Base-by-base conservation (phyloP, 352 stramenopile genomes). In the Plasmopara muralis region DNA sequence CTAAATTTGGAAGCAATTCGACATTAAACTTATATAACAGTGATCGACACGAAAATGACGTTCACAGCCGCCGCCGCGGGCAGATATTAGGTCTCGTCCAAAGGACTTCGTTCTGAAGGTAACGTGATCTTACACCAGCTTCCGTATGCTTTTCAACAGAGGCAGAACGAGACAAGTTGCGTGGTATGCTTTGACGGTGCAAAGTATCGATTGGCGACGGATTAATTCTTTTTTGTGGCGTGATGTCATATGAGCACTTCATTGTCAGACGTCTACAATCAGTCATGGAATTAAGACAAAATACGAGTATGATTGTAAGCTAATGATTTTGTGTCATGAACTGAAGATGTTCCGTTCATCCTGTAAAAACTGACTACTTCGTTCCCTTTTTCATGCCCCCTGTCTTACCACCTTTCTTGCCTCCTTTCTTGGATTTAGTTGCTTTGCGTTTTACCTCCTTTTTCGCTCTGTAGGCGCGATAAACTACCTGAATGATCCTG, bases 401-500 rank as follows among this genome's bases (percentile, higher is more conserved):
- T 30, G 66, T 70, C 57, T 91, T 91, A 48, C 78, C 82, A 41
- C 61, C 63, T 55, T 91, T 89, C 63, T 35, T 35, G 31, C 31
- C 31, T 35, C 7, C 31, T 35, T 88, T 91, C 34, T 64, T 60
- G 1, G 66, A 63, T 14, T 86, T 74, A 8, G 62, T 40, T 9
- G 63, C 69, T 46, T 88, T 88, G 13, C 75, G 76, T 52, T 84
- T 87, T 41, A 81, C 72, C 35, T 85, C 69, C 16, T 76, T 77
- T 35, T 68, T 63, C 0, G 61, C 64, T 38, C 70, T 48, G 46
- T 81, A 60, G 4, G 70, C 52, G 0, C 72, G 61, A 43, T 85
- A 90, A 9, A 74, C 66, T 12, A 74, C 61, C 47, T 91, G 81
- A 44, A 89, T 87, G 47, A 87, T 81, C 18, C 76, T 69, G 7